These are phyloP conservation scores for Raphanus raphanistrum DNA, from an alignment of 345 rosid species.

Conservation along the genomic window DNA sequence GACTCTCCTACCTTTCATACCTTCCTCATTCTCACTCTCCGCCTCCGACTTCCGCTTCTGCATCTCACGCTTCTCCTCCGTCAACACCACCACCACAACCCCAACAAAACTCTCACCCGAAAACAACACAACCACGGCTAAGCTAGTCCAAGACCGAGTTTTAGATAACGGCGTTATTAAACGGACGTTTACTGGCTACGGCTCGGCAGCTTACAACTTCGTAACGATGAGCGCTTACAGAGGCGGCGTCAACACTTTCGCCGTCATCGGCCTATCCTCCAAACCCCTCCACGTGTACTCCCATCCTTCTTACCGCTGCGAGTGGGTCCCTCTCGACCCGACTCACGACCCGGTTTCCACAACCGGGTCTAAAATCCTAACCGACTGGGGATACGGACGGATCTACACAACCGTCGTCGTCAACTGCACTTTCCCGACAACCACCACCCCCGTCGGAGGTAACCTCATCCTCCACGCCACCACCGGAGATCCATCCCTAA, in stretches of 20 bases:
- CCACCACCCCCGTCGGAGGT: slow-evolving; percentile 58
- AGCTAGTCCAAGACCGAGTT: slow-evolving; percentile 40
- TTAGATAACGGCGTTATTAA: slow-evolving; percentile 51
- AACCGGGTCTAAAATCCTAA: slow-evolving; percentile 55
- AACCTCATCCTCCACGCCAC: slow-evolving; percentile 64
- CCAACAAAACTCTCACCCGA: neutral
- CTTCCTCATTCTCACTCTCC: slow-evolving; percentile 30
- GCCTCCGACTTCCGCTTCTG: slow-evolving; percentile 39
- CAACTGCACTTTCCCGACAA: slow-evolving; percentile 64
- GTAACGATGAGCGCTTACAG: slow-evolving; percentile 78
- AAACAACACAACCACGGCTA: neutral
- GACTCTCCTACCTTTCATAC: slow-evolving; percentile 18
- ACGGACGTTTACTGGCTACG: slow-evolving; percentile 64
- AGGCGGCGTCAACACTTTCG: slow-evolving; percentile 69
- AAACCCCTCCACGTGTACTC: slow-evolving; percentile 78
- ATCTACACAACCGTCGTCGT: slow-evolving; percentile 84
- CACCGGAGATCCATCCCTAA: slow-evolving; percentile 58
- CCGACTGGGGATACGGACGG: slow-evolving; percentile 96
- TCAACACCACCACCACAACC: slow-evolving; percentile 10
- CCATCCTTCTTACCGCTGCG: slow-evolving; percentile 67
- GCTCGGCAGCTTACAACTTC: slow-evolving; percentile 84
- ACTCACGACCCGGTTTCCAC: slow-evolving; percentile 32
- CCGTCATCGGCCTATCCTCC: slow-evolving; percentile 75
- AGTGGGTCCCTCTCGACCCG: slow-evolving; percentile 55
- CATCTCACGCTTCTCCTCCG: slow-evolving; percentile 37